phyloP scores from a whole-genome alignment of 2,329 filamentous ascomycete genomes.

The Aspergillus costaricaensis region DNA sequence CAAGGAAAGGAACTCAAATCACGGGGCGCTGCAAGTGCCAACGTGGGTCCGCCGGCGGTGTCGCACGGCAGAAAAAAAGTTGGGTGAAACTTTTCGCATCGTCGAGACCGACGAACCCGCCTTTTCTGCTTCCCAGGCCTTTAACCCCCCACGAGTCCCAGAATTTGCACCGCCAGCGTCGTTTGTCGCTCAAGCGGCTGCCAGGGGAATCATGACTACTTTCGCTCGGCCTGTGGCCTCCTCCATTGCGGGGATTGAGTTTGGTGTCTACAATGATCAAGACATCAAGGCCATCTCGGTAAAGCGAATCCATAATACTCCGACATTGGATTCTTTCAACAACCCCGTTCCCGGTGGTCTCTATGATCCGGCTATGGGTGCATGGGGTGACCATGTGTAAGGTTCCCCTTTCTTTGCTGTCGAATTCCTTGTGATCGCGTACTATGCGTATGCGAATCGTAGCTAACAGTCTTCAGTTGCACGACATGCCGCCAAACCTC shows the following conservation, averaged over 20 bases:
- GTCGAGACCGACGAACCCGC: conserved; percentile 33
- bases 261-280: conserved; percentile 76
- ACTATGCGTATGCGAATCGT: conserved; percentile 11
- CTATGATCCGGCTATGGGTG: conserved; percentile 88
- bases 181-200: conserved; percentile 38
- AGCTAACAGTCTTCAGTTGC: conserved; percentile 61
- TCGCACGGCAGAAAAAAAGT: conserved; percentile 42
- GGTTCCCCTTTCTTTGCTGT: conserved; percentile 32
- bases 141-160: conserved; percentile 18
- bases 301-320: conserved; percentile 88
- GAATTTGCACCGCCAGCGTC: conserved; percentile 31
- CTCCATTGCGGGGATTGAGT: conserved; percentile 82
- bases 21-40: conserved; percentile 11
- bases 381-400: conserved; percentile 83
- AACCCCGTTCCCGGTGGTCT: conserved; percentile 88
- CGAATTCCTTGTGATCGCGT: conserved; percentile 1
- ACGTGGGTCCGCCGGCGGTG: conserved; percentile 32
- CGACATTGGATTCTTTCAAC: conserved; percentile 88
- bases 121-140: conserved; percentile 25
- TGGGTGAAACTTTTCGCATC: conserved; percentile 36
- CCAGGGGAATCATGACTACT: conserved; percentile 45
- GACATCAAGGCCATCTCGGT: conserved; percentile 91
- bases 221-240: conserved; percentile 76
- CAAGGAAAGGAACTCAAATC: conserved; percentile 12
- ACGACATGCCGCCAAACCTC: conserved; percentile 86